Base-by-base conservation (phyloP, 1,139 yeast species). In the Suhomyces panamericanus region DNA sequence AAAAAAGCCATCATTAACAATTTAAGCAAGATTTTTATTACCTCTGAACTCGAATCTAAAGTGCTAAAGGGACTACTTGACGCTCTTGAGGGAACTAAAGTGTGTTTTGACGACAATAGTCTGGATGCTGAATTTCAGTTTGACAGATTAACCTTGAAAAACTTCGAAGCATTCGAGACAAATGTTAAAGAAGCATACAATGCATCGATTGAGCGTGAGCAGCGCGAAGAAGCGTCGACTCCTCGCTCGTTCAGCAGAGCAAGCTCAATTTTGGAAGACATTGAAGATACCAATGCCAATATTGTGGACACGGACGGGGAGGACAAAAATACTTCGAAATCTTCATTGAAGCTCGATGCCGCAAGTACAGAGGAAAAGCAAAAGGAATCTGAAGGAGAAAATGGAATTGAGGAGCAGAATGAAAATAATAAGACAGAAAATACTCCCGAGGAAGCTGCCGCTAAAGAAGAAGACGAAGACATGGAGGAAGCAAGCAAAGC, bases 1-100 rank as follows among this genome's bases (percentile, higher is more conserved):
- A 79, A 80, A 50, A 83, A 81, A 50, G 73, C 83, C 14, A 70
- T 87, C 7, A 63, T 86, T 14, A 67, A 70, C 16, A 76, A 77
- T 43, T 65, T 87, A 40, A 67, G 73, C 30, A 81, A 81, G 53
- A 67, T 87, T 20, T 57, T 49, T 37, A 52, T 73, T 5, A 56
- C 66, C 2, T 69, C 63, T 37, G 54, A 57, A 12, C 50, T 71
- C 38, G 72, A 70, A 6, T 49, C 63, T 3, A 62, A 57, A 24
- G 57, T 64, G 6, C 57, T 74, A 34, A 55, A 56, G 20, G 76
- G 74, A 2, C 59, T 74, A 28, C 50, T 57, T 17, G 63, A 58
- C 29, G 73, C 70, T 7, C 46, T 74, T 16, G 65, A 63, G 15
- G 75, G 63, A n/a, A 70, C 77, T 0, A 56, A 57, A 32, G 51